phyloP scores from a whole-genome alignment of 2,329 filamentous ascomycete genomes.

The Aschersonia sp. region DNA sequence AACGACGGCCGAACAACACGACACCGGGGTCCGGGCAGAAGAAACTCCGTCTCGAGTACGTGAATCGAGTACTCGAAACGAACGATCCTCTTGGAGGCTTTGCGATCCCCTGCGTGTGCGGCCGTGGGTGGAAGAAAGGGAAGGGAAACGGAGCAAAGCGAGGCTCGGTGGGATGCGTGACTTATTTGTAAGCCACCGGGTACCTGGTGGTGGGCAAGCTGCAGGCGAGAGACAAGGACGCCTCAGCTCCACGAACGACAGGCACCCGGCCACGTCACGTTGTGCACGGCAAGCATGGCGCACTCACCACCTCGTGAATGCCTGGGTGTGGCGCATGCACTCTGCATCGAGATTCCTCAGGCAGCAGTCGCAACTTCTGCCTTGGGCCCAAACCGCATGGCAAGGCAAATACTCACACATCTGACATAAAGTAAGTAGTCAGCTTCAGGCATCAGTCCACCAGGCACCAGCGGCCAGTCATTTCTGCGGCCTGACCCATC shows the following conservation, averaged over 20 bases:
- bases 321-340: too few species aligned
- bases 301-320: too few species aligned
- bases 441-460: too few species aligned
- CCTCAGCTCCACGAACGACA: constrained; percentile 1
- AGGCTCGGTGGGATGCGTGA: constrained; percentile 3
- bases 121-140: constrained; percentile 38
- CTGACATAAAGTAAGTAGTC: too few species aligned
- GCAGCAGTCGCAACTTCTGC: too few species aligned
- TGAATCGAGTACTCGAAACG: constrained; percentile 27
- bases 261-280: neutral
- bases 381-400: too few species aligned
- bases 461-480: too few species aligned
- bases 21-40: constrained; percentile 42
- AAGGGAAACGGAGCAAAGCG: constrained; percentile 14
- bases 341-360: too few species aligned
- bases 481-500: too few species aligned
- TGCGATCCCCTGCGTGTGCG: constrained; percentile 38
- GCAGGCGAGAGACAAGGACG: constrained; percentile 4
- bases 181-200: constrained; percentile 3
- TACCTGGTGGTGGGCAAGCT: constrained; percentile 4
- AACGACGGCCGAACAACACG: constrained; percentile 21
- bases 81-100: constrained; percentile 33
- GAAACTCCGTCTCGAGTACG: constrained; percentile 20
- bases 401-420: too few species aligned
- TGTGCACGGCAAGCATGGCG: too few species aligned